A percentile compares a stretch with the other conserved stretches of the same genome.
Evolutionary conservation across 2,329 filamentous ascomycete species (phyloP).

Genomic region (Fusarium sp.): DNA sequence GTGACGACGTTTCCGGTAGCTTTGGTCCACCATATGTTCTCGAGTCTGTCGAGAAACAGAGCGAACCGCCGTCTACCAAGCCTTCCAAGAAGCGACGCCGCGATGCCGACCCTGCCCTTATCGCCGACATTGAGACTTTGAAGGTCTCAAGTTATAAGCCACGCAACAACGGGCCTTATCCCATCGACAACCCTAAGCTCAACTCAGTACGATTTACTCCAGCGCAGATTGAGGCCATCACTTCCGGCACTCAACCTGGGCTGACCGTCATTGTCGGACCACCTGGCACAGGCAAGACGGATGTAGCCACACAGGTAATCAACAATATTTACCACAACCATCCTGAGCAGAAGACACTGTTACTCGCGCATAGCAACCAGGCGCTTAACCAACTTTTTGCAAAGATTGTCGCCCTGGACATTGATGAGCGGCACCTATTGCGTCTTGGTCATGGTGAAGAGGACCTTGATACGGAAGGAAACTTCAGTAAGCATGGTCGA

Average conservation of each 20-base stretch:
- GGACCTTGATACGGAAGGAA: slow-evolving; percentile 86
- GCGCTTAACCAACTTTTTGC: slow-evolving; percentile 97
- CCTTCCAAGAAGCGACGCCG: slow-evolving; percentile 88
- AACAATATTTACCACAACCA: slow-evolving; percentile 99
- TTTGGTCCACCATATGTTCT: slow-evolving; percentile 92
- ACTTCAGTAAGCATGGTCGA: slow-evolving; percentile 92
- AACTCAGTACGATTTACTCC: slow-evolving; percentile 92
- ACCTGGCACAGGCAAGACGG: slow-evolving; percentile 98
- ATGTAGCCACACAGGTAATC: slow-evolving; percentile 98
- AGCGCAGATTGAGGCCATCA: slow-evolving; percentile 90
- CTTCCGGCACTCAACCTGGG: slow-evolving; percentile 93
- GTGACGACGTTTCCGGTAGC: slow-evolving; percentile 75
- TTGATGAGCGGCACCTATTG: slow-evolving; percentile 93
- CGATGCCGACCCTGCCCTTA: slow-evolving; percentile 75
- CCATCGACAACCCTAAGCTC: slow-evolving; percentile 81
- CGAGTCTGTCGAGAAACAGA: slow-evolving; percentile 70
- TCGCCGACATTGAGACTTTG: slow-evolving; percentile 74
- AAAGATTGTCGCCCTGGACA: slow-evolving; percentile 96
- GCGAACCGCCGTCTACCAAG: slow-evolving; percentile 64
- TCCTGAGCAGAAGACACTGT: slow-evolving; percentile 87
- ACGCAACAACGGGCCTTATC: slow-evolving; percentile 89
- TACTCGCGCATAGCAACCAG: slow-evolving; percentile 97
- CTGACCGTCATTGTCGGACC: slow-evolving; percentile 94
- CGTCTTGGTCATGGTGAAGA: slow-evolving; percentile 96
- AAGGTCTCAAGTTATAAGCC: slow-evolving; percentile 92